Percentiles rank a stretch among this genome's conserved stretches.
These are phyloP conservation scores for Alternaria burnsii DNA, from an alignment of 2,329 filamentous ascomycete genomes.

Conservation along the genomic window DNA sequence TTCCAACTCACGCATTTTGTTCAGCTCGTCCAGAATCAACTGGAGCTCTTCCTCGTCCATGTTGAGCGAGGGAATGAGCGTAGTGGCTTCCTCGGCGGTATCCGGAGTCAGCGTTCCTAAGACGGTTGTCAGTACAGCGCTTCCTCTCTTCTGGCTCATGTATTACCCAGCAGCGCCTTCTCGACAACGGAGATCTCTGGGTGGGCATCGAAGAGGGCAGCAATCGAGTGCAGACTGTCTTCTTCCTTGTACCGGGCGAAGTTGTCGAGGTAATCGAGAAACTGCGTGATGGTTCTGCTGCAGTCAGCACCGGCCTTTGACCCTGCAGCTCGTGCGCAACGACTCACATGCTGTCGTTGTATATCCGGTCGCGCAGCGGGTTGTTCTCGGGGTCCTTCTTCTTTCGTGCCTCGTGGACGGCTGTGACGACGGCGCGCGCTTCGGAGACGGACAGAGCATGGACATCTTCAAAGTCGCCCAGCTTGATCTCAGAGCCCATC, in stretches of 20 bases:
- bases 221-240: constrained; percentile 93
- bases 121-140: constrained; percentile 19
- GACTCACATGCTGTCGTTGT: constrained; percentile 55
- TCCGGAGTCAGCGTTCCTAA: constrained; percentile 91
- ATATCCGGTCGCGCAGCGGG: constrained; percentile 82
- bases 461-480: constrained; percentile 93
- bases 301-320: constrained; percentile 18
- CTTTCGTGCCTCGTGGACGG: constrained; percentile 81
- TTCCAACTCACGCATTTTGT: constrained; percentile 69
- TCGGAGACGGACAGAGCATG: constrained; percentile 93
- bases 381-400: constrained; percentile 70
- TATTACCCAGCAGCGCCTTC: constrained; percentile 81
- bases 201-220: constrained; percentile 81
- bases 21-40: constrained; percentile 88
- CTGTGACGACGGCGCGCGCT: constrained; percentile 89
- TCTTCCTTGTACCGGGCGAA: constrained; percentile 97
- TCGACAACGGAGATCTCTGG: constrained; percentile 89
- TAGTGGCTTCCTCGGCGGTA: constrained; percentile 93
- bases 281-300: constrained; percentile 80
- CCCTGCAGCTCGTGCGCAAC: neutral
- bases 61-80: constrained; percentile 91
- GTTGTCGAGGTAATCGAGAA: constrained; percentile 89
- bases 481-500: constrained; percentile 78
- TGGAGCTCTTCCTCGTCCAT: constrained; percentile 89
- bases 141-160: constrained; percentile 12